Base-by-base conservation (phyloP, 1,139 yeast genomes). In the Suhomyces coccinellae region DNA sequence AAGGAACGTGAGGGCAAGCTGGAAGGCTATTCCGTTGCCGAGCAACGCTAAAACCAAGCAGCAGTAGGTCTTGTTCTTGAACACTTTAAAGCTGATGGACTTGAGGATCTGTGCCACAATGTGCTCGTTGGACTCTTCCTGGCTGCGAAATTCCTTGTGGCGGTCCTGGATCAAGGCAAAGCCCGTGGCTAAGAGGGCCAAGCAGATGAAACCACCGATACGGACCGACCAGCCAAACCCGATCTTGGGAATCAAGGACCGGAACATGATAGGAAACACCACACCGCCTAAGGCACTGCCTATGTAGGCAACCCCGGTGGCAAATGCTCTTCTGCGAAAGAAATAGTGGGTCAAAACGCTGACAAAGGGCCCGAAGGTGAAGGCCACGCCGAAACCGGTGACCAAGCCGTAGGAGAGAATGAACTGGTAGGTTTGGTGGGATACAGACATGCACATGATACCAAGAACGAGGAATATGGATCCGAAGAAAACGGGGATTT, bases 211-310 rank as follows among this genome's bases (percentile, higher is more conserved):
- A 3, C 61, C 63, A 1, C 61, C 58, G 11, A 61, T 55, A 31
- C 68, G 47, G 3, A 65, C 54, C 3, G 66, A 46, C 69, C 70
- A 65, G 1, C 63, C 66, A 46, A 60, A 65, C 3, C 70, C 70
- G 11, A 65, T 42, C 43, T 54, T 52, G 13, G 58, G 56, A 35
- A 60, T 59, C 31, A 65, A 52, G 24, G 52, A 44, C 15, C 58
- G 40, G 36, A 62, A 58, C 41, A 62, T 52, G 13, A 64, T 46
- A 4, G 69, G 70, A 32, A 57, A 55, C 10, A 59, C 48, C 3
- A 64, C 57, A 0, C 70, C 70, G 2, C 69, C 69, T n/a, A 63
- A 29, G 5, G 63, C 65, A 22, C 69, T 66, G 1, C 69, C 69
- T 13, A 61, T 54, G 42, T 62, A 62, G 3, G 62, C 60, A 0